phyloP scores from a whole-genome alignment of 352 stramenopile species.

The Globisporangium takayamanum region DNA sequence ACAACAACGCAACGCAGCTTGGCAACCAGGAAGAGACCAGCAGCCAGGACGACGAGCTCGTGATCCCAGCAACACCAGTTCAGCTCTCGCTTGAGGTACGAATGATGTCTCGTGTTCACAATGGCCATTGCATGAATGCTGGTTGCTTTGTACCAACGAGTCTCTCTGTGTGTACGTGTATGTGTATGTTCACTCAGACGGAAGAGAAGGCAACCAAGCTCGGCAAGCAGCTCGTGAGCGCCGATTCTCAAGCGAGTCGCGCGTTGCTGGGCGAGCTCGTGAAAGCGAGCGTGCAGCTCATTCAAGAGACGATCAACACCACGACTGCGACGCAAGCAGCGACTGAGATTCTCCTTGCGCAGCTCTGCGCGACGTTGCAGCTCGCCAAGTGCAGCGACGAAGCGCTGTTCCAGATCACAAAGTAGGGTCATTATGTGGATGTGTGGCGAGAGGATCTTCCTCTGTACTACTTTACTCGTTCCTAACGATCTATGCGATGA shows the following conservation, averaged over 20 bases:
- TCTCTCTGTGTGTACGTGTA: not conserved
- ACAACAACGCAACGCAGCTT: no score
- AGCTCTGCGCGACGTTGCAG: slow-evolving; percentile 38
- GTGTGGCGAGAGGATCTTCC: not conserved
- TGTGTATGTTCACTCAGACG: slow-evolving; percentile 19
- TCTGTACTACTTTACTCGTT: not conserved
- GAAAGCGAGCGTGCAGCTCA: slow-evolving; percentile 24
- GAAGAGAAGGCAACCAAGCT: slow-evolving; percentile 34
- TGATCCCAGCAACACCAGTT: not conserved
- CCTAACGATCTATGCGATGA: not conserved
- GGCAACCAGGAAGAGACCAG: not conserved
- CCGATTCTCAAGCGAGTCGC: slow-evolving; percentile 24
- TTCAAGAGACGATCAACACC: slow-evolving; percentile 58
- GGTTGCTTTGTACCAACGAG: not conserved
- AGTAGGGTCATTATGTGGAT: slow-evolving; percentile 15
- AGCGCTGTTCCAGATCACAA: slow-evolving; percentile 49
- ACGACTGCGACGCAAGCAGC: slow-evolving; percentile 44
- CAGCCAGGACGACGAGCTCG: not conserved
- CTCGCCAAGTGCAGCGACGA: slow-evolving; percentile 49
- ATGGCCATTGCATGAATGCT: not conserved
- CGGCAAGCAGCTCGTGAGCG: slow-evolving; percentile 33
- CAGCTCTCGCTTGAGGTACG: not conserved
- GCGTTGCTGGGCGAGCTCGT: slow-evolving; percentile 21
- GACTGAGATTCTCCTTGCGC: slow-evolving; percentile 45
- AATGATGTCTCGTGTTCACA: no score